These are phyloP conservation scores for Suhomyces bribrorum DNA, from an alignment of 1,139 yeast genomes.

Conservation along the genomic window DNA sequence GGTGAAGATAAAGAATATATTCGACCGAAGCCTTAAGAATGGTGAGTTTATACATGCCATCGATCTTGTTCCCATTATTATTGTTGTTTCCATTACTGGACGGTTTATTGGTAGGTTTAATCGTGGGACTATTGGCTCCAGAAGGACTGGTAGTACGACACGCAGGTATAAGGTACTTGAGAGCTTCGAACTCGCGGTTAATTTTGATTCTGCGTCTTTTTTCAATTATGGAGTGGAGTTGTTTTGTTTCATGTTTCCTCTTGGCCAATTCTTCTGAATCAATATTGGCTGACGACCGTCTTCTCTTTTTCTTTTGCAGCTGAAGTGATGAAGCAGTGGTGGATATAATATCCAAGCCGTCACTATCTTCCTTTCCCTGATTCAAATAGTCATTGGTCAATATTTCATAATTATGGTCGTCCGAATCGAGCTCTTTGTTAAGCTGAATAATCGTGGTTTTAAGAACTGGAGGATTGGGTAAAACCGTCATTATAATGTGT, in stretches of 20 bases:
- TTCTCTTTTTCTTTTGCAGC: constrained; percentile 40
- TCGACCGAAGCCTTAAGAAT: constrained; percentile 81
- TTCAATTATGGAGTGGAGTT: constrained; percentile 77
- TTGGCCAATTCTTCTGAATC: constrained; percentile 57
- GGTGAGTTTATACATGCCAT: constrained; percentile 78
- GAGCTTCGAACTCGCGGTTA: constrained; percentile 80
- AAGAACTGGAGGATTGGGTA: constrained; percentile 62
- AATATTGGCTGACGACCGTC: constrained; percentile 47
- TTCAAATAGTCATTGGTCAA: constrained; percentile 39
- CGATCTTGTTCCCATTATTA: constrained; percentile 43
- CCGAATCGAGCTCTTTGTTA: constrained; percentile 48
- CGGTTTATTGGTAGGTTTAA: constrained; percentile 15
- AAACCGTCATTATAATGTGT: constrained; percentile 6
- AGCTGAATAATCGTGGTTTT: constrained; percentile 64
- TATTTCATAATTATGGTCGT: constrained; percentile 45
- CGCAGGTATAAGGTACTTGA: constrained; percentile 77
- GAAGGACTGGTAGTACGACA: constrained; percentile 48
- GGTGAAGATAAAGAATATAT: constrained; percentile 69
- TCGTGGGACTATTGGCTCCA: constrained; percentile 18
- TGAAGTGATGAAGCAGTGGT: constrained; percentile 3
- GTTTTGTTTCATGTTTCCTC: constrained; percentile 57
- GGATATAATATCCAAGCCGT: constrained; percentile 8
- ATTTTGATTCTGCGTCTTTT: constrained; percentile 76
- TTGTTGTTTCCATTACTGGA: constrained; percentile 8
- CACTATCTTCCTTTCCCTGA: constrained; percentile 6